phyloP scores from a whole-genome alignment of 169 alveolate genomes.

The Perkinsus olseni region DNA sequence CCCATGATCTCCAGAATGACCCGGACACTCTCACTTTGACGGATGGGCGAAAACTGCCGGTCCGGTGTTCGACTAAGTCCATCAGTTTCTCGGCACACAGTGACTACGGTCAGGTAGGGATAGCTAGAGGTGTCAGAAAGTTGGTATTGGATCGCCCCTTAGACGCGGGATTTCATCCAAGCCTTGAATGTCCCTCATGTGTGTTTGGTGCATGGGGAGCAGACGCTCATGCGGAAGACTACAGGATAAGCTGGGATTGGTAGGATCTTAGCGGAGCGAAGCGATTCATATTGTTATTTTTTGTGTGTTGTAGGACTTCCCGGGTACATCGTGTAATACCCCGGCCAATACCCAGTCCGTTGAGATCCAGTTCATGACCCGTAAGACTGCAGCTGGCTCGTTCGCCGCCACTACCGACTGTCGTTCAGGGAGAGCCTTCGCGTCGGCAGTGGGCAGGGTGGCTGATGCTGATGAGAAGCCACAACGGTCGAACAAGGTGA shows the following conservation, averaged over 20 bases:
- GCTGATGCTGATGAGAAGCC: not conserved
- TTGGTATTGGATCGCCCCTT: slow-evolving; percentile 74
- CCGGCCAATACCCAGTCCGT: not conserved
- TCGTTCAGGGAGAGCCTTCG: not conserved
- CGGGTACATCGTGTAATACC: not conserved
- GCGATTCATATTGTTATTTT: not conserved
- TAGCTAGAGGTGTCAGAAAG: slow-evolving; percentile 87
- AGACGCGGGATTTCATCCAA: slow-evolving; percentile 86
- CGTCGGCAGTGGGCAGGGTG: not conserved
- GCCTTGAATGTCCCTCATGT: slow-evolving; percentile 83
- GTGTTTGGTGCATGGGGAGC: slow-evolving; percentile 92
- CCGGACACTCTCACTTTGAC: slow-evolving; percentile 74
- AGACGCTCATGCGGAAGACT: slow-evolving; percentile 71
- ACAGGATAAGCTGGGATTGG: slow-evolving; percentile 41
- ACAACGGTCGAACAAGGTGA: not conserved
- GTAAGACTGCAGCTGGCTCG: not conserved
- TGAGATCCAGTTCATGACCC: not conserved
- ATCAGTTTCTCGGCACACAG: slow-evolving; percentile 87
- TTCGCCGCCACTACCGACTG: not conserved
- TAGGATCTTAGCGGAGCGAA: not conserved
- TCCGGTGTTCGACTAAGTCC: slow-evolving; percentile 53
- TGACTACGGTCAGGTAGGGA: slow-evolving; percentile 81
- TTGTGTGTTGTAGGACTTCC: not conserved
- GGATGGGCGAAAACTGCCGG: slow-evolving; percentile 45
- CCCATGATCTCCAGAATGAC: slow-evolving; percentile 83